Evolutionary conservation across 495 filamentous ascomycete species (phyloP).

Genomic region (Chaetomium fimeti): DNA sequence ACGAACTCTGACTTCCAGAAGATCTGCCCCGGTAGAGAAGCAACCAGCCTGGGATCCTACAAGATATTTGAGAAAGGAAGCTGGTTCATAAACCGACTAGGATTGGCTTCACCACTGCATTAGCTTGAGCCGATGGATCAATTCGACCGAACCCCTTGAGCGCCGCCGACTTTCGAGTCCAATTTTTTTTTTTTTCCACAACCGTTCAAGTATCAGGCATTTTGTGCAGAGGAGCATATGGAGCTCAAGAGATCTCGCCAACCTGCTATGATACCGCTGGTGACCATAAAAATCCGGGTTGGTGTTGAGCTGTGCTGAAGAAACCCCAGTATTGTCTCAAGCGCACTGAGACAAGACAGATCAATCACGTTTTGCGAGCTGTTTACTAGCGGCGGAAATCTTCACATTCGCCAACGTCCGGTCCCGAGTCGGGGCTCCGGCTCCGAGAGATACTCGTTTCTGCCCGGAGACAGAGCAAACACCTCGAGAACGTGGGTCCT

Average conservation of each 20-base stretch:
- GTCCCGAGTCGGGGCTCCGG: constrained; percentile 4
- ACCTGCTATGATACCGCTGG: background rate
- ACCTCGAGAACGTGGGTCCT: background rate
- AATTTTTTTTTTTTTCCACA: background rate
- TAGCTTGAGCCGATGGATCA: constrained; percentile 3
- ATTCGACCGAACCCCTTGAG: background rate
- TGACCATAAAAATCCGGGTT: background rate
- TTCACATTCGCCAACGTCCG: background rate
- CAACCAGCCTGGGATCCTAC: background rate
- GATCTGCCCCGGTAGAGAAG: background rate
- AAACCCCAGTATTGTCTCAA: background rate
- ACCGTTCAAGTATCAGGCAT: background rate
- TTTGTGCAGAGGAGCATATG: background rate
- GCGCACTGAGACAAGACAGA: background rate
- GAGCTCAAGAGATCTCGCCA: background rate
- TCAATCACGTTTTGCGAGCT: background rate
- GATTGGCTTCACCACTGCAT: background rate
- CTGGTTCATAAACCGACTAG: background rate
- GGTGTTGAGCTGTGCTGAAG: no score
- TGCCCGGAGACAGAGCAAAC: constrained; percentile 8
- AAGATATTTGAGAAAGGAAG: background rate
- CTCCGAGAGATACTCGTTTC: background rate
- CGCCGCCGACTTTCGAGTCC: background rate
- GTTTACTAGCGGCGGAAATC: background rate
- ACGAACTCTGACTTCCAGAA: background rate